Evolutionary conservation across 2,329 filamentous ascomycete species (phyloP).

Genomic region (Pestalotiopsis sp.): DNA sequence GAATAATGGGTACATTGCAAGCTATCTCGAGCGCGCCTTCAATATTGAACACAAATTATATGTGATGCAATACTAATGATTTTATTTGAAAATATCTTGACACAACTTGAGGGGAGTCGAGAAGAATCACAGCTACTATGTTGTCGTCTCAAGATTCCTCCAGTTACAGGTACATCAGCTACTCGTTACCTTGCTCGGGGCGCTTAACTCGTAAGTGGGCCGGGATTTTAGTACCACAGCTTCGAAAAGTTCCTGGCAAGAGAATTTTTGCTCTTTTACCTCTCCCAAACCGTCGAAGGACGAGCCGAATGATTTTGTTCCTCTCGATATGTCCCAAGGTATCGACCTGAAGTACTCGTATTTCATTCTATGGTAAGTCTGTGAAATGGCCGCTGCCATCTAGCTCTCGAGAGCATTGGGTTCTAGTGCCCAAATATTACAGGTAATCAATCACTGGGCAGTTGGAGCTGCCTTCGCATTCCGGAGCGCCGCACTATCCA

Average conservation of each 20-base stretch:
- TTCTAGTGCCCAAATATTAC: not conserved
- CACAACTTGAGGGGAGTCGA: no score
- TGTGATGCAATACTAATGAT: no score
- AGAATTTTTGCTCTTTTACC: not conserved
- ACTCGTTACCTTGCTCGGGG: not conserved
- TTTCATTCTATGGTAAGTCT: not conserved
- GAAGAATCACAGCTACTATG: no score
- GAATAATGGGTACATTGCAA: no score
- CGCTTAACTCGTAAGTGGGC: not conserved
- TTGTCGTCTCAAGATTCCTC: no score
- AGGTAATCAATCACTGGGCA: not conserved
- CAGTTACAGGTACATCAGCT: not conserved
- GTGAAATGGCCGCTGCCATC: not conserved
- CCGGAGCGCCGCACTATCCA: not conserved
- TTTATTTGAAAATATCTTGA: no score
- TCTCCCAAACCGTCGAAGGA: not conserved
- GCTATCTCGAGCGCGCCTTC: no score
- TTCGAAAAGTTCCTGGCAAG: not conserved
- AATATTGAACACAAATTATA: no score
- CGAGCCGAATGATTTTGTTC: not conserved
- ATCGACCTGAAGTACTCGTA: not conserved
- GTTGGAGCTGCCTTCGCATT: not conserved
- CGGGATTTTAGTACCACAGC: not conserved
- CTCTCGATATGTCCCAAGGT: not conserved
- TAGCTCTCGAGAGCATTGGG: not conserved